Conservation (phyloP, 2,329 filamentous ascomycete genomes). For the Fusarium sp. region DNA sequence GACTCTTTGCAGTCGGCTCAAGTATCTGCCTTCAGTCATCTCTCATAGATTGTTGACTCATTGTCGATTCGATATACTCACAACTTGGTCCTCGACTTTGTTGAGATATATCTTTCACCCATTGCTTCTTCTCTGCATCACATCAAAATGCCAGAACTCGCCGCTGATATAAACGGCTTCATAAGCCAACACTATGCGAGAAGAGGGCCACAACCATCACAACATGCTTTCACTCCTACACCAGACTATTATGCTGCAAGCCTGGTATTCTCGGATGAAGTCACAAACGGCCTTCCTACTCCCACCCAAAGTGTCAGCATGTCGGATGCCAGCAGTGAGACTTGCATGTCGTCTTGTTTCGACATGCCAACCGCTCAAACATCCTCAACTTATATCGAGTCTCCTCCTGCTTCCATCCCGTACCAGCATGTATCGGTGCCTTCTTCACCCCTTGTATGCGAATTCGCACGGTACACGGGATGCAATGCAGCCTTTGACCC, state of each 20-base stretch:
- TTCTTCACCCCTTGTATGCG: slow-evolving; percentile 50
- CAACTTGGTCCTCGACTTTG: not conserved
- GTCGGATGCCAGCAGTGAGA: slow-evolving; percentile 29
- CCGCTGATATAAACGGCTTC: slow-evolving; percentile 30
- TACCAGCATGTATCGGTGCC: slow-evolving; percentile 6
- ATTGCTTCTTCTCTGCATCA: not conserved
- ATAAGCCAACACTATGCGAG: slow-evolving; percentile 24
- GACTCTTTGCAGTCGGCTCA: not conserved
- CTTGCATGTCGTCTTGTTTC: slow-evolving; percentile 26
- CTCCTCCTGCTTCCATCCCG: slow-evolving; percentile 33
- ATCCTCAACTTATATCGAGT: slow-evolving; percentile 37
- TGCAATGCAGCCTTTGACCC: slow-evolving; percentile 55
- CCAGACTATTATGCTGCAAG: slow-evolving; percentile 24
- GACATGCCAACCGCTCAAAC: not conserved
- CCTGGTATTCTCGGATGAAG: slow-evolving; percentile 26
- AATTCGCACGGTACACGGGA: slow-evolving; percentile 52
- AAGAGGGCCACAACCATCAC: slow-evolving; percentile 8
- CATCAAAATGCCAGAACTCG: slow-evolving; percentile 21
- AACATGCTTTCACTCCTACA: not conserved
- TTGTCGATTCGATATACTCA: not conserved
- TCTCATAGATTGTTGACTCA: not conserved
- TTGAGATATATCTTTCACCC: not conserved
- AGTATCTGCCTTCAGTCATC: not conserved
- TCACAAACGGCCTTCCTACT: not conserved
- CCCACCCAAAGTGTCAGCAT: slow-evolving; percentile 12